A percentile compares a stretch with the other conserved stretches of the same genome.
phyloP scores from a whole-genome alignment of 192 early-diverging fungal species.

The Anaeromyces robustus region DNA sequence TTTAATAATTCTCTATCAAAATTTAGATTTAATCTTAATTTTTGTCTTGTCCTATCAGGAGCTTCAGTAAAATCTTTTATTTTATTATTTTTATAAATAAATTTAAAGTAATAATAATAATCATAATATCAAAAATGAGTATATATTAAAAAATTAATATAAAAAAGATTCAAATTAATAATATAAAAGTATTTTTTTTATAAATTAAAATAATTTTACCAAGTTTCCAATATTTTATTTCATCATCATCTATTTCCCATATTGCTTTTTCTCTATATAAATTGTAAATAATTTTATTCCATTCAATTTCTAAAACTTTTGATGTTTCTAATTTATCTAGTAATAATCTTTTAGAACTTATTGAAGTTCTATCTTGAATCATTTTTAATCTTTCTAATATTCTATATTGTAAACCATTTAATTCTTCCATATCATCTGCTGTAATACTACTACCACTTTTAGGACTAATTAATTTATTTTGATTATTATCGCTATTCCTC shows the following conservation, averaged over 20 bases:
- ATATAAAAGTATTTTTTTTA: no score
- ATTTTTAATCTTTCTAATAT: background rate
- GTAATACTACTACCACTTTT: background rate
- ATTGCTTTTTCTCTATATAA: background rate
- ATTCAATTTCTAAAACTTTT: background rate
- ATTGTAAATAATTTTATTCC: background rate
- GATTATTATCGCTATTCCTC: background rate
- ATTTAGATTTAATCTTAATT: slow-evolving; percentile 22
- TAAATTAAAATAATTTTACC: background rate
- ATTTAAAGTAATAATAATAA: no score
- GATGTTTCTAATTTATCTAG: background rate
- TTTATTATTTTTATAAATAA: background rate
- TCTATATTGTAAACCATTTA: background rate
- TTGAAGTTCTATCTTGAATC: background rate
- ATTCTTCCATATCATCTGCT: background rate
- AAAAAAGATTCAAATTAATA: no score
- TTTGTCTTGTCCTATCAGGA: slow-evolving; percentile 27
- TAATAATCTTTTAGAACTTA: background rate
- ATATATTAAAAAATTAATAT: no score
- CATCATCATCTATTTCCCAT: background rate
- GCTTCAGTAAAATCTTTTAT: slow-evolving; percentile 23
- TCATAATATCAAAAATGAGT: no score
- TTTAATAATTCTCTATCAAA: slow-evolving; percentile 3
- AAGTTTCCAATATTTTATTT: background rate
- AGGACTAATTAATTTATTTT: background rate